These are phyloP conservation scores for Maudiozyma pseudohumilis DNA, from an alignment of 805 yeast genomes.

Conservation along the genomic window DNA sequence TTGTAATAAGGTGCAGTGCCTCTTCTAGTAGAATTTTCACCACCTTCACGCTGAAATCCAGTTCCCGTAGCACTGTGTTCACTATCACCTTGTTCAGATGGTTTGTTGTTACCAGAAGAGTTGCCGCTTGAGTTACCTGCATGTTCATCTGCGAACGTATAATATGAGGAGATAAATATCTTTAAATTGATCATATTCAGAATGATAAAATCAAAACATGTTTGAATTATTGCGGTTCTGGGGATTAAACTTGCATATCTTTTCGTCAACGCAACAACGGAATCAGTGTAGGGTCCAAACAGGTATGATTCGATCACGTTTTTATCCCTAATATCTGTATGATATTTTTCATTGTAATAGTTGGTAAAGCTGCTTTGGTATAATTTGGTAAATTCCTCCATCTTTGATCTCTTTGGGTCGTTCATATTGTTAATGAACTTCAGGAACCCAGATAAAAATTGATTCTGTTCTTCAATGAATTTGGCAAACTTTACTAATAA, in stretches of 20 bases:
- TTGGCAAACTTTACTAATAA: conserved; percentile 11
- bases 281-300: conserved; percentile 4
- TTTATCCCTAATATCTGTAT: neutral
- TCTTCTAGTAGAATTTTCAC: neutral
- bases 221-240: neutral
- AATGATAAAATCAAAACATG: conserved; percentile 1
- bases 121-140: neutral
- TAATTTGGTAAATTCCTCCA: conserved; percentile 8
- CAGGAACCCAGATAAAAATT: conserved; percentile 2
- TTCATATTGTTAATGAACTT: conserved; percentile 2
- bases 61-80: too few species aligned
- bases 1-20: neutral
- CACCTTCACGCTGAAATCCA: neutral
- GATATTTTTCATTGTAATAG: conserved; percentile 4
- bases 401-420: conserved; percentile 8
- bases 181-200: neutral
- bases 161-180: neutral
- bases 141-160: neutral
- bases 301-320: neutral
- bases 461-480: conserved; percentile 11
- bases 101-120: neutral
- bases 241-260: neutral
- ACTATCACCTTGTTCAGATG: neutral
- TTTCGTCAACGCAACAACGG: neutral
- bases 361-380: conserved; percentile 3